These are phyloP conservation scores for Oxyria digyna DNA, from an alignment of 148 eudicot species.

Conservation along the genomic window DNA sequence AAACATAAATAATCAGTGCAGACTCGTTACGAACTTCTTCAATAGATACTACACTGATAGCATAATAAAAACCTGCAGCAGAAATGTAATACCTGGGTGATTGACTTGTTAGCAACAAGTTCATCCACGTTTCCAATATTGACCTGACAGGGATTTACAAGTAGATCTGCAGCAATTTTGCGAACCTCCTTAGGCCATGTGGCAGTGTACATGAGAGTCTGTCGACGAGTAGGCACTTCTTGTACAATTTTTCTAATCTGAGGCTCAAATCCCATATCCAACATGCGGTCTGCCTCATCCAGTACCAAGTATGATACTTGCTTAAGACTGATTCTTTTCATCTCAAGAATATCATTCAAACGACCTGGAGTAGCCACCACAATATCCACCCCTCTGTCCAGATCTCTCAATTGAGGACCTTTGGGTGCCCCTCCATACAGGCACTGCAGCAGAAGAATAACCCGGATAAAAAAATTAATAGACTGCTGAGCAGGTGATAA, in stretches of 20 bases:
- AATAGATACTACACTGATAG: neutral
- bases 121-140: conserved; percentile 91
- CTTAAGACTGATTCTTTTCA: conserved; percentile 57
- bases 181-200: conserved; percentile 99
- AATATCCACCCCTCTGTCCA: conserved; percentile 75
- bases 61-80: neutral
- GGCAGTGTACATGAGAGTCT: conserved; percentile 95
- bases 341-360: conserved; percentile 88
- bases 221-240: conserved; percentile 69
- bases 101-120: conserved; percentile 90
- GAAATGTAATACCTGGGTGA: conserved; percentile 58
- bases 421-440: conserved; percentile 97
- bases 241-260: conserved; percentile 93
- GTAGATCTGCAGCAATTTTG: conserved; percentile 76
- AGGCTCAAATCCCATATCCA: conserved; percentile 99
- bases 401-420: conserved; percentile 74
- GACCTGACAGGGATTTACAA: conserved; percentile 78
- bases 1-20: neutral
- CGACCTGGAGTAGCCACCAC: conserved; percentile 99
- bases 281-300: conserved; percentile 98
- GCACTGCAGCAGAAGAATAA: conserved; percentile 37
- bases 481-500: neutral
- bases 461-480: neutral
- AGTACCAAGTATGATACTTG: conserved; percentile 89
- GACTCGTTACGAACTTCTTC: neutral